Conservation (phyloP, 345 rosid genomes). For the Odontarrhena argentea region DNA sequence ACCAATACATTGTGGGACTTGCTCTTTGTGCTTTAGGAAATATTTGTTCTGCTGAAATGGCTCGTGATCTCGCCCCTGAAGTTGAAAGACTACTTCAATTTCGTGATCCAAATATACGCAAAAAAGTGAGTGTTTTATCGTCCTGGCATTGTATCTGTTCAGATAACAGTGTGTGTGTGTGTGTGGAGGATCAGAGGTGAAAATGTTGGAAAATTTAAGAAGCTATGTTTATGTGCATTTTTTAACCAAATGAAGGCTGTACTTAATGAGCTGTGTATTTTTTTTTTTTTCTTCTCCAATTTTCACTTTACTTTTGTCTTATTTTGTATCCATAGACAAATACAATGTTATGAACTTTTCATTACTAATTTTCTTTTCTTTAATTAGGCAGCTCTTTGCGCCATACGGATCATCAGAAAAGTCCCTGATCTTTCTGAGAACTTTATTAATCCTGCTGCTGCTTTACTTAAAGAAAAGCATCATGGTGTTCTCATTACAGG, state of each 20-base stretch:
- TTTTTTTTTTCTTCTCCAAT: neutral
- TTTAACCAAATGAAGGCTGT: slow-evolving; percentile 14
- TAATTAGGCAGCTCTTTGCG: slow-evolving; percentile 90
- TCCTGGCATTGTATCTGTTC: neutral
- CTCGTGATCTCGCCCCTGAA: slow-evolving; percentile 98
- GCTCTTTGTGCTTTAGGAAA: slow-evolving; percentile 99
- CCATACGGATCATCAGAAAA: slow-evolving; percentile 88
- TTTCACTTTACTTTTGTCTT: slow-evolving; percentile 13
- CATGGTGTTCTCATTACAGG: slow-evolving; percentile 96
- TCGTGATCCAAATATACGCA: slow-evolving; percentile 96
- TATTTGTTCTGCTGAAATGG: slow-evolving; percentile 98
- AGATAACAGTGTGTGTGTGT: neutral
- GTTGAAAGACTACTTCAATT: slow-evolving; percentile 91
- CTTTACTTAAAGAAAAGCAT: slow-evolving; percentile 93
- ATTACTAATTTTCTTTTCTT: slow-evolving; percentile 25
- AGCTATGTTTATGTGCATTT: slow-evolving; percentile 11
- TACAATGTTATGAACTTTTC: neutral
- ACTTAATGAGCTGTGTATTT: slow-evolving; percentile 2
- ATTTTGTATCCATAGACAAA: slow-evolving; percentile 7
- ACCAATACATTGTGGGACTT: slow-evolving; percentile 96
- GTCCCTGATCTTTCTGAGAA: slow-evolving; percentile 97
- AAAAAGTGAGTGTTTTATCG: slow-evolving; percentile 63
- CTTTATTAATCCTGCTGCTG: slow-evolving; percentile 78
- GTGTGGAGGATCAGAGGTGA: slow-evolving; percentile 1
- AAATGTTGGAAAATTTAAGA: slow-evolving; percentile 9